Evolutionary conservation across 2,329 filamentous ascomycete species (phyloP).

Genomic region (Botryotinia globosa): DNA sequence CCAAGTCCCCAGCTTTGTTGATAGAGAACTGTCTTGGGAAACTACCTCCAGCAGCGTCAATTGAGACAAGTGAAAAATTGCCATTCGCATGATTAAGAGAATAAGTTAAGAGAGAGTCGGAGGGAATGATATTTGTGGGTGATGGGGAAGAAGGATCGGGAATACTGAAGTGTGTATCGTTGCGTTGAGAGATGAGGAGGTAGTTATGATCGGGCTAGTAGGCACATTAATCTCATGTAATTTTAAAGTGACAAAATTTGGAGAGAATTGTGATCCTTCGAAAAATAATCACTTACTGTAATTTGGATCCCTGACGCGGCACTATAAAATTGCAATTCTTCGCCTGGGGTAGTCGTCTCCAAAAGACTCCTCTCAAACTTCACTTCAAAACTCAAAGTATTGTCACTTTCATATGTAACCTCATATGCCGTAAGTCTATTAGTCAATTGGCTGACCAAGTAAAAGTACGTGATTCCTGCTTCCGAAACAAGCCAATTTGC

Average conservation of each 20-base stretch:
- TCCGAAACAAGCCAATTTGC: conserved; percentile 46
- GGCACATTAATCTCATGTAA: background rate
- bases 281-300: background rate
- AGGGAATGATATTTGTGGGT: conserved; percentile 45
- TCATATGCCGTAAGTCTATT: conserved; percentile 50
- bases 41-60: conserved; percentile 46
- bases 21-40: conserved; percentile 48
- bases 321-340: background rate
- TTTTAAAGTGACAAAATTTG: background rate
- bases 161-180: conserved; percentile 54
- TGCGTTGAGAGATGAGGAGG: conserved; percentile 66
- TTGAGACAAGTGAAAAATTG: conserved; percentile 44
- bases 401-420: conserved; percentile 41
- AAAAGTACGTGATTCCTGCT: conserved; percentile 40
- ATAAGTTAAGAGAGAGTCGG: conserved; percentile 65
- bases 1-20: conserved; percentile 44
- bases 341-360: background rate
- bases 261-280: background rate
- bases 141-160: conserved; percentile 47
- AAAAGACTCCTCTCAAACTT: conserved; percentile 3
- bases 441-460: conserved; percentile 48
- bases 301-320: background rate
- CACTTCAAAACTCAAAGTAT: background rate
- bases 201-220: conserved; percentile 57
- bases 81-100: conserved; percentile 49